Base-by-base conservation (phyloP, 441 rosid genomes). In the Adansonia rubrostipa region DNA sequence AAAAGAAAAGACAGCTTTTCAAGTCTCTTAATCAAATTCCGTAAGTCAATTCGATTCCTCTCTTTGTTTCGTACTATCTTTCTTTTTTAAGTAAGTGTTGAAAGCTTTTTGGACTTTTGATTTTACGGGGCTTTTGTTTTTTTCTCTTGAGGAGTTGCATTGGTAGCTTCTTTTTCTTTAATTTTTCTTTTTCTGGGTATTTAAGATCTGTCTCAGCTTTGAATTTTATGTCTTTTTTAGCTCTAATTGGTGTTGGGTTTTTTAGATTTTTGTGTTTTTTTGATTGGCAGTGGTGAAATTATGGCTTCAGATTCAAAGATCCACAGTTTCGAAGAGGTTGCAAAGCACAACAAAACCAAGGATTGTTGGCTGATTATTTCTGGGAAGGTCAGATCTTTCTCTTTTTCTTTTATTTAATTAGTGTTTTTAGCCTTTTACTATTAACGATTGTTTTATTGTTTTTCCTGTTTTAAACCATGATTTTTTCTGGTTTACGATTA, bases 301-400 rank as follows among this genome's bases (percentile, higher is more conserved):
- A 93, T 96, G 99, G 94, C 89, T 75, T 83, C 98, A 75, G 87
- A 85, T 50, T 75, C 80, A 24, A 96, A 93, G 84, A 77, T 88
- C 57, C 82, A 80, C 70, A 5, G 5, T 15, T 96, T 92, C 62
- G 95, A 94, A 68, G 97, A 92, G 80, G 97, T 94, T 58, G 80
- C 88, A 10, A 65, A 79, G 82, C 99, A 96, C 93, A 87, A 90
- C 90, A 73, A 88, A 78, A 83, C 78, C 50, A 86, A 92, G 82
- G 96, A 92, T 85, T 93, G 98, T 61, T 93, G 98, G 98, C 86
- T 90, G 81, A 80, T 92, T 57, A 87, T 94, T 68, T 86, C 92
- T 58, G 95, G 92, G 51, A 95, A 93, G 97, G 98, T 95, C 63
- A 82, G 89, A 84, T 84, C 90, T 88, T 64, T 64, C 54, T 11